Conservation (phyloP, 352 stramenopile species). For the Pythium dissimile region DNA sequence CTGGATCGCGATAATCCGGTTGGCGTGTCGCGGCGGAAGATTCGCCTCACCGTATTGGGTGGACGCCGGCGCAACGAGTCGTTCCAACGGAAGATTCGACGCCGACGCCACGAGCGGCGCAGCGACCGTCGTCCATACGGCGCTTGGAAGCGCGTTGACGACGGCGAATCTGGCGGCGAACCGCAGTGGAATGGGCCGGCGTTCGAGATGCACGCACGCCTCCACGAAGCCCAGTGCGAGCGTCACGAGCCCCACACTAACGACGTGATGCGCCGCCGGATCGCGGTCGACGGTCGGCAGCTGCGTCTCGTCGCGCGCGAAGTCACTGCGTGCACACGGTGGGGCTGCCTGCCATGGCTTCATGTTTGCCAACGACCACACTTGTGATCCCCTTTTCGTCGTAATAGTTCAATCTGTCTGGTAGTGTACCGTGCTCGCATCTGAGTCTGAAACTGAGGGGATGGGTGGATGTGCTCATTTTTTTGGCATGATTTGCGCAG, state of each 20-base stretch:
- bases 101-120: slow-evolving; percentile 42
- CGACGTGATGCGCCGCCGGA: not conserved
- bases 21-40: slow-evolving; percentile 14
- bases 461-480: not conserved
- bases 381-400: no score
- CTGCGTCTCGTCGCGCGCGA: slow-evolving; percentile 1
- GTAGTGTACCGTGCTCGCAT: not conserved
- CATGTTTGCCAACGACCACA: not conserved
- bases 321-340: slow-evolving; percentile 13
- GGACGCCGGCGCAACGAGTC: slow-evolving; percentile 26
- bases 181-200: slow-evolving; percentile 58
- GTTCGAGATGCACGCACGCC: slow-evolving; percentile 51
- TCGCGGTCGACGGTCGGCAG: not conserved
- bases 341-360: not conserved
- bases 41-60: slow-evolving; percentile 4
- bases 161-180: slow-evolving; percentile 58
- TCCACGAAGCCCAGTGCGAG: slow-evolving; percentile 60
- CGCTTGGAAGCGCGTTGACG: slow-evolving; percentile 58
- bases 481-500: not conserved
- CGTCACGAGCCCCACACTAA: slow-evolving; percentile 19
- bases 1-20: slow-evolving; percentile 41
- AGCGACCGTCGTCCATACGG: slow-evolving; percentile 52
- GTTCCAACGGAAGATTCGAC: slow-evolving; percentile 26
- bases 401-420: slow-evolving; percentile 8
- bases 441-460: not conserved